Evolutionary conservation across 2,329 filamentous ascomycete species (phyloP), one percentile per base, ranked within the genome.

Genomic region (Beauveria medogensis): DNA sequence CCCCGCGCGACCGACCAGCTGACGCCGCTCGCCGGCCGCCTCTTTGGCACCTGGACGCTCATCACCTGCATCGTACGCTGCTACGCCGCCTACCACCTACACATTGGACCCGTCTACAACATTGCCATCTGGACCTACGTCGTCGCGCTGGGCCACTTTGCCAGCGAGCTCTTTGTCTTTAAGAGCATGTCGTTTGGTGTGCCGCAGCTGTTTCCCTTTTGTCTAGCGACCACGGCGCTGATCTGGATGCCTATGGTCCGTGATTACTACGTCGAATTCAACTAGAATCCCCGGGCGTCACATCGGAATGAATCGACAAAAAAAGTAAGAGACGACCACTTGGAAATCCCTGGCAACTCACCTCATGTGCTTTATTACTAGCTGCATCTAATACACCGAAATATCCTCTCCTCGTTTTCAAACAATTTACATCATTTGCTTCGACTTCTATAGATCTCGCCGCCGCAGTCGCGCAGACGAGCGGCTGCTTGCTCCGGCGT

Each of bases 401-500:
- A 26, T n/a, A 60, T 28, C 30, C 2, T 34, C 20, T 22, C 3
- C n/a, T 41, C 3, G 26, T 22, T 18, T 18, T 10, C 28, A 20
- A 12, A 47, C 22, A 26, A 30, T 40, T n/a, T 28, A 12, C 18
- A 47, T 61, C 40, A 61, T 6, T 40, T 47, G 22, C 28, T 73
- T 37, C 56, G 68, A n/a, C 88, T 91, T 65, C 94, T 84, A 71
- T 99, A 97, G 64, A 99, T 76, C 71, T 91, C 85, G 18, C 92
- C 92, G 3, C 86, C 90, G 65, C 91, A 92, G 62, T 81, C 80
- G 65, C 89, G 84, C 63, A 99, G 77, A 55, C 86, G 85, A 28
- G 85, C 86, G 16, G 94, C 89, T 1, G 94, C 94, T 76, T 97
- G 94, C 75, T 99, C 94, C 0, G 94, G 93, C 0, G 94, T 99